These are phyloP conservation scores for Saccharum officinarum DNA, from an alignment of 176 grass and related monocot species.

Conservation along the genomic window DNA sequence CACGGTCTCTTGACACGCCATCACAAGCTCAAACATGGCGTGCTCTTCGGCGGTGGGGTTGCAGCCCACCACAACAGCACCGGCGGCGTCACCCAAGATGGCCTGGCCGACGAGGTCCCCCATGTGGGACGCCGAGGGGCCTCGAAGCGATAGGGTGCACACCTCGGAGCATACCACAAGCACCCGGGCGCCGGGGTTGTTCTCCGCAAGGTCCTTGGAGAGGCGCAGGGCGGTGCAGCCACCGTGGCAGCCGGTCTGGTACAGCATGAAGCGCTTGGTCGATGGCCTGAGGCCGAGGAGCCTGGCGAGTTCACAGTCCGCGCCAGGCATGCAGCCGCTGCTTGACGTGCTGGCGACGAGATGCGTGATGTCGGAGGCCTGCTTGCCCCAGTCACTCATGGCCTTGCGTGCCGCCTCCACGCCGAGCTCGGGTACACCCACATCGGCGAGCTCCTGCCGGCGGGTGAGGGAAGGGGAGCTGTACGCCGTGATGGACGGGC, in stretches of 20 bases:
- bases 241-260: conserved; percentile 58
- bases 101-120: conserved; percentile 19
- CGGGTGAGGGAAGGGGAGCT: conserved; percentile 51
- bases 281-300: conserved; percentile 51
- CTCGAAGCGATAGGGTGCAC: conserved; percentile 46
- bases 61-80: background rate
- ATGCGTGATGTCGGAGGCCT: conserved; percentile 53
- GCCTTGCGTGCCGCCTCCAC: conserved; percentile 48
- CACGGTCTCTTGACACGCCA: background rate
- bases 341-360: conserved; percentile 46
- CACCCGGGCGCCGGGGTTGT: conserved; percentile 53
- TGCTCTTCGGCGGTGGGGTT: background rate
- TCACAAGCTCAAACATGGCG: conserved; percentile 16
- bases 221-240: conserved; percentile 48
- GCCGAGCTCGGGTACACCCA: conserved; percentile 38
- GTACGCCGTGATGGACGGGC: conserved; percentile 45
- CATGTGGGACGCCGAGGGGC: conserved; percentile 28
- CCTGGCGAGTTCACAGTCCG: conserved; percentile 49
- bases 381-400: conserved; percentile 59
- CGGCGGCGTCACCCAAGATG: conserved; percentile 1
- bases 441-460: conserved; percentile 55
- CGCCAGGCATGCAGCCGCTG: conserved; percentile 60
- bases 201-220: conserved; percentile 70
- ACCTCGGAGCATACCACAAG: conserved; percentile 64
- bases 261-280: conserved; percentile 59